Base-by-base conservation (phyloP, 2,329 filamentous ascomycete species). In the Aspergillus ustus region DNA sequence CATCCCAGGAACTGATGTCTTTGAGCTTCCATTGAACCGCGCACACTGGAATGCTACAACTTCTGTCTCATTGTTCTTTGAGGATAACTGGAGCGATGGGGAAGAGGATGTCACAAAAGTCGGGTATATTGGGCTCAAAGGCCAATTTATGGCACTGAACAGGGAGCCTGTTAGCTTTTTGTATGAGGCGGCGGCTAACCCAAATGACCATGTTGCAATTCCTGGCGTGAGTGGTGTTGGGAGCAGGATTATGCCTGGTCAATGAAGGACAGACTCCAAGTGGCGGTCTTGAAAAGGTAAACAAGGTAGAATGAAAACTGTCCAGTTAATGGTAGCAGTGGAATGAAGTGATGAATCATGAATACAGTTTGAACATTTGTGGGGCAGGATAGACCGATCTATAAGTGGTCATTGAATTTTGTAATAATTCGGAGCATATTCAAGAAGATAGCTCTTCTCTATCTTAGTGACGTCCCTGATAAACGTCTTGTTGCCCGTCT, bases 181-280 rank as follows among this genome's bases (percentile, higher is more conserved):
- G 63, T 99, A 98, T 77, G 95, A 99, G 84, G 91, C 93, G 19
- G 94, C 94, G 28, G 90, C 95, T 40, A 97, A 97, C 76, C 95
- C 94, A 13, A 86, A 81, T 51, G 95, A 99, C 79, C 95, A 99
- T 79, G 78, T 78, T 66, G 74, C 78, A 52, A 79, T 82, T 52
- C 75, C 78, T 60, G 78, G 81, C 29, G 72, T 82, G 53, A 75
- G 70, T 56, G 76, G 77, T 19, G 64, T 77, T 65, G 72, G 75
- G 28, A 70, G 73, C 54, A 74, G 73, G 57, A 72, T 78, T 25
- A 76, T 78, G 75, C 74, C 78, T 64, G 78, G 80, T 44, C 75
- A 79, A 70, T 80, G 72, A 71, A 8, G 29, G 3, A n/a, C 17
- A n/a, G 25, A n/a, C 46, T 34, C 15, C 11, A 11, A 2, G 15